Evolutionary conservation across 441 rosid genomes (phyloP), one percentile per base, ranked within the genome.

Genomic region (Gossypium schwendimanii): DNA sequence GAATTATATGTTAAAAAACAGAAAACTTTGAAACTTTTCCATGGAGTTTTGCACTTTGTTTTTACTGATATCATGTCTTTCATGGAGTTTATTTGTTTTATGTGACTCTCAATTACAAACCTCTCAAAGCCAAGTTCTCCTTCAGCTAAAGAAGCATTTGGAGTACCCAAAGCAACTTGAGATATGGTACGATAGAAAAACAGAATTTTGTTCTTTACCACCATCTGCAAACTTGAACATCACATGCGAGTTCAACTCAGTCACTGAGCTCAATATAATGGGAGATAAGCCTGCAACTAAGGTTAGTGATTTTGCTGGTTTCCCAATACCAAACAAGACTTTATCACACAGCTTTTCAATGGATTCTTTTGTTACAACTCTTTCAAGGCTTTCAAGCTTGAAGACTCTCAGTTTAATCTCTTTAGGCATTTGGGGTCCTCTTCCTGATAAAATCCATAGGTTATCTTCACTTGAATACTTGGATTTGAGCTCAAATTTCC

Each of bases 401-500:
- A 92, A 77, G 75, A 87, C 86, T 71, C 84, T 94, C 70, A 84
- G 89, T 72, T 82, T 94, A 73, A 94, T 90, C 67, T 89, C 97
- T 74, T 60, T 94, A 76, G 99, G 99, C 61, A 91, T 94, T 55
- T 91, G 92, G 91, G 99, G 99, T 31, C 83, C 88, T 21, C 78
- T 94, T 18, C 97, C 99, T 52, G 90, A 84, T 72, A 94, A 92
- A 77, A 89, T 94, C 72, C 96, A 87, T 75, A 73, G 98, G 84
- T 75, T 94, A 24, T 64, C 70, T 74, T 87, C 97, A 15, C 96
- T 94, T 23, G 88, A 88, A 76, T 72, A 84, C 39, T 80, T 94
- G 85, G 98, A 94, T 82, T 81, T 94, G 87, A 86, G 96, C 81
- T 94, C 97, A 1, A 94, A 92, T 83, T 92, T 78, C 74, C 68